These are phyloP conservation scores for Oidiodendron maius DNA, from an alignment of 495 filamentous ascomycete genomes.

Conservation along the genomic window DNA sequence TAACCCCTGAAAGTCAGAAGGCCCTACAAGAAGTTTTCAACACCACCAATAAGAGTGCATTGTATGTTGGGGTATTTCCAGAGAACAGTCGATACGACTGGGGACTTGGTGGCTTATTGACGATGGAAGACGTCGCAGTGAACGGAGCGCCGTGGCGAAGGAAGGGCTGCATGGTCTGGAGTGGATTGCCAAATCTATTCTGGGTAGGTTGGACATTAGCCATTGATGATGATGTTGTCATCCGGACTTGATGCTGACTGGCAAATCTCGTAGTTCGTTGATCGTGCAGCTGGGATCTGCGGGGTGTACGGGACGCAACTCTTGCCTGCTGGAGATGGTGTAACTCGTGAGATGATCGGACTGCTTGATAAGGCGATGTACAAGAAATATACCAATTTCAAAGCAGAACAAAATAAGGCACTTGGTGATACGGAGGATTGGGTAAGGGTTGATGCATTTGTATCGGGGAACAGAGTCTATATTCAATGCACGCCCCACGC, in stretches of 20 bases:
- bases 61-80: neutral
- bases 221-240: neutral
- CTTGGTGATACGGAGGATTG: too few species aligned
- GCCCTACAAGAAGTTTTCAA: neutral
- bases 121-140: neutral
- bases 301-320: neutral
- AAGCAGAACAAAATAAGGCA: too few species aligned
- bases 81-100: neutral
- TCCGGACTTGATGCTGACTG: neutral
- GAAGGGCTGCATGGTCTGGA: neutral
- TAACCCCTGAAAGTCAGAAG: constrained; percentile 10
- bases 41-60: neutral
- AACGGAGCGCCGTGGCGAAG: neutral
- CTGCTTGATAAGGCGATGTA: neutral
- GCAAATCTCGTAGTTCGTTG: neutral
- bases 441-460: too few species aligned
- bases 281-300: neutral
- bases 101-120: neutral
- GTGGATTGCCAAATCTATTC: neutral
- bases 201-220: neutral
- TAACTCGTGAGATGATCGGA: neutral
- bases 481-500: too few species aligned
- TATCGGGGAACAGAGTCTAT: too few species aligned
- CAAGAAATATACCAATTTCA: too few species aligned
- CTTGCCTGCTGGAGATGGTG: constrained; percentile 1